A percentile compares a stretch with the other conserved stretches of the same genome.
These are phyloP conservation scores for Samsoniella hepiali DNA, from an alignment of 2,329 filamentous ascomycete genomes.

Conservation along the genomic window DNA sequence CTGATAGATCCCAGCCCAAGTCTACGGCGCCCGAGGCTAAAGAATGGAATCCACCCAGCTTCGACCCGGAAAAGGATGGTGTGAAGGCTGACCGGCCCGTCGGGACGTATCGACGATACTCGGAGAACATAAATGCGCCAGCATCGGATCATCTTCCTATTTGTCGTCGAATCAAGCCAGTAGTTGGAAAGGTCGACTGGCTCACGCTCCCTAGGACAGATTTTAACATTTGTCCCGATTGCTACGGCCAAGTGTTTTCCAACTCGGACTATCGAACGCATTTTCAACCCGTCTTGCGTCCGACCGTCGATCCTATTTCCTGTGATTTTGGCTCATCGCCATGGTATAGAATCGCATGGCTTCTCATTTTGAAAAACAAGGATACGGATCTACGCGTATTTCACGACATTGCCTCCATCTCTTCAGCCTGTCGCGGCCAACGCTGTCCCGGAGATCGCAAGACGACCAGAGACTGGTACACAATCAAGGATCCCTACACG, in stretches of 20 bases:
- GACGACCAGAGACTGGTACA: constrained; percentile 67
- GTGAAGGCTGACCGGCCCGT: constrained; percentile 38
- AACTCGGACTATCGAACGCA: constrained; percentile 64
- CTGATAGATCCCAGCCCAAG: not conserved
- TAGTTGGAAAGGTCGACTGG: constrained; percentile 71
- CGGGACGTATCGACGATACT: constrained; percentile 51
- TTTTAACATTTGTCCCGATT: constrained; percentile 80
- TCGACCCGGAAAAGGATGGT: constrained; percentile 39
- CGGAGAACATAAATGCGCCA: constrained; percentile 38
- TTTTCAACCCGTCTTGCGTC: constrained; percentile 58
- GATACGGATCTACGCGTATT: constrained; percentile 66
- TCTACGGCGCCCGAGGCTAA: constrained; percentile 24
- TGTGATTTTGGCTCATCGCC: constrained; percentile 76
- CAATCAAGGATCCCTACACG: constrained; percentile 66
- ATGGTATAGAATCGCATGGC: constrained; percentile 83
- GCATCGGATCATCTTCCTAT: constrained; percentile 53
- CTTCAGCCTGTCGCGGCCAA: constrained; percentile 44
- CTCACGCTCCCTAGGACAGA: constrained; percentile 69
- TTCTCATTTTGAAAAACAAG: constrained; percentile 70
- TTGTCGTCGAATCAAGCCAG: constrained; percentile 64
- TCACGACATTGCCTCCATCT: constrained; percentile 62
- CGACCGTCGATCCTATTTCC: constrained; percentile 54
- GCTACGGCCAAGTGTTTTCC: constrained; percentile 68
- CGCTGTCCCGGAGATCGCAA: constrained; percentile 57
- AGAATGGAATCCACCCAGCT: constrained; percentile 46